These are phyloP conservation scores for Pythium pyrilobum DNA, from an alignment of 352 stramenopile species.

Conservation along the genomic window DNA sequence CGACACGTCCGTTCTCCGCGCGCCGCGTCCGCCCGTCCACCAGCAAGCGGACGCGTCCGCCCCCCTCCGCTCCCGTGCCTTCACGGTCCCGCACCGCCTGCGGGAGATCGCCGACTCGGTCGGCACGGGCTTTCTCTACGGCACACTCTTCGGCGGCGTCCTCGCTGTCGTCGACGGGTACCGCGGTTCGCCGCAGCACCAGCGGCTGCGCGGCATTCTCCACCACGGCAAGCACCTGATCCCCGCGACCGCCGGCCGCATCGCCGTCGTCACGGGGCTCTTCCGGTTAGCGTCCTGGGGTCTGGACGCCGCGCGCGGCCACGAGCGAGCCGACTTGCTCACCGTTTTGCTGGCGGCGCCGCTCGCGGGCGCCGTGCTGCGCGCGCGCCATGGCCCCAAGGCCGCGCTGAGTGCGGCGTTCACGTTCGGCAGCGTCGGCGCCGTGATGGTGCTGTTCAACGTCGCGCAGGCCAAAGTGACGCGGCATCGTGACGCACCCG, in stretches of 20 bases:
- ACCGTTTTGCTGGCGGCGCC: slow-evolving; percentile 32
- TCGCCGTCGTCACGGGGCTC: slow-evolving; percentile 34
- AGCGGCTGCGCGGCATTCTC: slow-evolving; percentile 24
- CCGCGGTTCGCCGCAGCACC: slow-evolving; percentile 25
- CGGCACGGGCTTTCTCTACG: slow-evolving; percentile 34
- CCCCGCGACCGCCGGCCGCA: slow-evolving; percentile 31
- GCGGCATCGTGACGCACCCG: slow-evolving; percentile 20
- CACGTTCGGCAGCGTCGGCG: slow-evolving; percentile 18
- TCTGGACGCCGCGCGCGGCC: slow-evolving; percentile 18
- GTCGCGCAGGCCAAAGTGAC: slow-evolving; percentile 23
- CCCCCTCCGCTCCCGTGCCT: neutral
- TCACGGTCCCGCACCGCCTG: neutral
- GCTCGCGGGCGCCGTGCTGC: slow-evolving; percentile 25
- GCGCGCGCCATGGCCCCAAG: slow-evolving; percentile 19
- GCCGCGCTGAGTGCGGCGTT: slow-evolving; percentile 23
- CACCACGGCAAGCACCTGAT: slow-evolving; percentile 30
- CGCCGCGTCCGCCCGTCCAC: neutral
- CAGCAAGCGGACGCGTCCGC: neutral
- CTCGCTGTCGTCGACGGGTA: slow-evolving; percentile 26
- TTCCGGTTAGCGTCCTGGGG: slow-evolving; percentile 24
- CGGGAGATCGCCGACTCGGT: slow-evolving; percentile 23
- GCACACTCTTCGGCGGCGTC: slow-evolving; percentile 32
- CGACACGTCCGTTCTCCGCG: too few relatives aligned
- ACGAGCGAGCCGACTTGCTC: slow-evolving; percentile 29
- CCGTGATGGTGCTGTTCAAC: slow-evolving; percentile 26